Evolutionary conservation across 768 basidiomycete genomes (phyloP), one percentile per base, ranked within the genome.

Genomic region (Lenzites betulinus): DNA sequence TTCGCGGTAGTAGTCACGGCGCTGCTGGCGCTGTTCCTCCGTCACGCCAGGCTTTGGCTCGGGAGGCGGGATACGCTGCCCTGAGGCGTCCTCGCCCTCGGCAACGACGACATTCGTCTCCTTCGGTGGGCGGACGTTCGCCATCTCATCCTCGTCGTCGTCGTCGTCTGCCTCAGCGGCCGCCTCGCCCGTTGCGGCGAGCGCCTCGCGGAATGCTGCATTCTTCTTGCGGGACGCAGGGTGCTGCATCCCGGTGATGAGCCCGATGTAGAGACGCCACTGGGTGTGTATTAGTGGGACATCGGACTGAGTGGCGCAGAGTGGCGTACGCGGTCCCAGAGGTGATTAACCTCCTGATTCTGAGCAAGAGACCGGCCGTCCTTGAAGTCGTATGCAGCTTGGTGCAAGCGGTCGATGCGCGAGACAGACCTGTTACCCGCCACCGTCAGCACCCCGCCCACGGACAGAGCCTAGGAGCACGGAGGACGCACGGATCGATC

Each of bases 241-340:
- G 15, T 67, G 65, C 25, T 63, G 62, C 49, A 63, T 58, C 59
- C 58, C 66, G 54, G 54, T 64, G 44, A 72, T 77, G 12, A 90
- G 74, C 23, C 89, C 89, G 16, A 79, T 68, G 66, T 80, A 91
- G 38, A 86, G 66, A 18, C 85, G 81, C 67, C 87, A 86, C 89
- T 90, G 66, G 11, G 20, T 18, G 62, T 20, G 3, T 12, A 22
- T 39, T 9, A 54, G 43, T 22, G 12, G 9, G n/a, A 23, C 12
- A 8, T 1, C 8, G 35, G 9, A 26, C 15, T 26, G 3, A 15
- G 38, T 11, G 13, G 7, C 30, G 26, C 12, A 12, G 7, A 30
- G 36, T 22, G 38, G 22, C 73, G 16, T 67, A 90, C 90, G 72
- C 85, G 82, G 63, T 90, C 86, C 85, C 88, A 92, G 16, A 87